A percentile compares a stretch with the other conserved stretches of the same genome.
phyloP scores from a whole-genome alignment of 2,329 filamentous ascomycete species.

The Stenocarpella maydis region DNA sequence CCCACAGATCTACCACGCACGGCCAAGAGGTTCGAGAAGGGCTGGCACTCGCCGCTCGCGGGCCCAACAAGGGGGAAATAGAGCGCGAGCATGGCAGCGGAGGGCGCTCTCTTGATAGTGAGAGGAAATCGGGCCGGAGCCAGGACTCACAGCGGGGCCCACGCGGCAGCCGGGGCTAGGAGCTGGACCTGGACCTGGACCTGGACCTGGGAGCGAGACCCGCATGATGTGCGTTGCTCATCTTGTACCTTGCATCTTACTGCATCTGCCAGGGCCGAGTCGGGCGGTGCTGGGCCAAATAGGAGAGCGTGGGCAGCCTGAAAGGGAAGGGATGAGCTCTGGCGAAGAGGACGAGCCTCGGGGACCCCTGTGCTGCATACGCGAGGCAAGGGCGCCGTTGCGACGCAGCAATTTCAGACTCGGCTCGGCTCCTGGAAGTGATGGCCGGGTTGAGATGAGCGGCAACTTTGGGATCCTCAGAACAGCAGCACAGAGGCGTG shows the following conservation, averaged over 20 bases:
- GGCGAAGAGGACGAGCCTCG: constrained; percentile 17
- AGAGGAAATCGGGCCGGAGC: background rate
- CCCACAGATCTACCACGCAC: constrained; percentile 17
- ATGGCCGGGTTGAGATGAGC: background rate
- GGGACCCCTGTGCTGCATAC: constrained; percentile 12
- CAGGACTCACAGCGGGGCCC: background rate
- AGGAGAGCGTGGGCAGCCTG: constrained; percentile 19
- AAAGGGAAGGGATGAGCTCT: constrained; percentile 12
- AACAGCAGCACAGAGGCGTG: background rate
- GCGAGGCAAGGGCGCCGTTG: constrained; percentile 16
- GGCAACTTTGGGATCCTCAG: constrained; percentile 1
- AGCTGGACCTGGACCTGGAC: background rate
- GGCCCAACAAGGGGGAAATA: background rate
- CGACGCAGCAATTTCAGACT: constrained; percentile 8
- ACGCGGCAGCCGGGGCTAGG: background rate
- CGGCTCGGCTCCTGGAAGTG: background rate
- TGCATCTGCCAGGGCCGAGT: constrained; percentile 4
- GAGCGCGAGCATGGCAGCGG: constrained; percentile 12
- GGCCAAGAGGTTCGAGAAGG: constrained; percentile 28
- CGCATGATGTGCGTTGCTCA: constrained; percentile 2
- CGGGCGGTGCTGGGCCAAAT: constrained; percentile 9
- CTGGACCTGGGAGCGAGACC: background rate
- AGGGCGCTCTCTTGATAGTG: background rate
- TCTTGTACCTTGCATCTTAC: constrained; percentile 26
- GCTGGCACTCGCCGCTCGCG: constrained; percentile 11